Evolutionary conservation across 1,284 basidiomycete species (phyloP).

Genomic region (Ceratobasidium sp.): DNA sequence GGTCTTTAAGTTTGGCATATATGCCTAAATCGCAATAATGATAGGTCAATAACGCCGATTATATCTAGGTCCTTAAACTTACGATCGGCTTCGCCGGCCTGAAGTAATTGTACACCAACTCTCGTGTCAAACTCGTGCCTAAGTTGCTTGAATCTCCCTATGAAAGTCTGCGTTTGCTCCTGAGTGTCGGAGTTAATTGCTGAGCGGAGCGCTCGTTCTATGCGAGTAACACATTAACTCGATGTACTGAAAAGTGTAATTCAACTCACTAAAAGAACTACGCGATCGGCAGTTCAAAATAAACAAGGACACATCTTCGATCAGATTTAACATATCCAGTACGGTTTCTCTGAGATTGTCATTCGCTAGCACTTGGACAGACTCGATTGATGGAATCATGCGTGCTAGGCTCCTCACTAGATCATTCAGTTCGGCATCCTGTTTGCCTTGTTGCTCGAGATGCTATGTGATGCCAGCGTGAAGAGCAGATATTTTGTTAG

Average conservation of each 20-base stretch:
- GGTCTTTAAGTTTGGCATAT: neutral
- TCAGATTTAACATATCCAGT: neutral
- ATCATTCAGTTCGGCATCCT: neutral
- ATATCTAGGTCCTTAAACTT: neutral
- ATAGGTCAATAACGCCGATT: neutral
- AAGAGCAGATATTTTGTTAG: neutral
- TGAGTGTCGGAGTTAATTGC: neutral
- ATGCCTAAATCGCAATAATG: neutral
- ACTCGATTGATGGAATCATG: neutral
- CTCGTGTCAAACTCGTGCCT: neutral
- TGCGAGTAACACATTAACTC: neutral
- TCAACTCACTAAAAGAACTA: neutral
- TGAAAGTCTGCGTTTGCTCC: neutral
- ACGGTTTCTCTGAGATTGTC: neutral
- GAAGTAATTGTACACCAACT: neutral
- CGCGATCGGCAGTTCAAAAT: neutral
- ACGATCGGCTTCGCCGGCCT: neutral
- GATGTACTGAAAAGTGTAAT: too few relatives aligned
- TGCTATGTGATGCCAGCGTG: neutral
- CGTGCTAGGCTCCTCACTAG: neutral
- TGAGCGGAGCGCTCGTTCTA: neutral
- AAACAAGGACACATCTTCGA: constrained; percentile 8
- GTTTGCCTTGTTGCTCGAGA: neutral
- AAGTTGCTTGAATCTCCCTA: neutral
- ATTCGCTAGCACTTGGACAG: neutral